Base-by-base conservation (phyloP, 1,139 yeast genomes). In the Diutina pseudorugosa region DNA sequence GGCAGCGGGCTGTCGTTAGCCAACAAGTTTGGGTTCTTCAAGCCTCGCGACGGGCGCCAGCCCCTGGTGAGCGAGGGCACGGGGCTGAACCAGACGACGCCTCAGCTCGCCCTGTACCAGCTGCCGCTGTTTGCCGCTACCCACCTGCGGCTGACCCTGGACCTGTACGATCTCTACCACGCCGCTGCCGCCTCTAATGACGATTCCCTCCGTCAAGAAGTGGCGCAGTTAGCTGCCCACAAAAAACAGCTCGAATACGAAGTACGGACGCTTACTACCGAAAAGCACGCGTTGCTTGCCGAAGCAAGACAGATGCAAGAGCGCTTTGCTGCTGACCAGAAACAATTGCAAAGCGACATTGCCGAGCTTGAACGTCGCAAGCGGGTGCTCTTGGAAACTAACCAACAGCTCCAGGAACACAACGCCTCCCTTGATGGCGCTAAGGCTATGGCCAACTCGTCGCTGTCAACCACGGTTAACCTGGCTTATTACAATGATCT, bases 21-120 rank as follows among this genome's bases (percentile, higher is more conserved):
- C 23, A 62, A 64, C 44, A 72, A 72, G 55, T 63, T 73, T 53
- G 66, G 64, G 21, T 60, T 73, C 33, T 72, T 73, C 60, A 69
- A 67, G 55, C 55, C 63, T n/a, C 67, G 67, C 5, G 78, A 73
- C 57, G 59, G 72, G 1, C 69, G 79, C 42, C 70, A 71, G 53
- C 71, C 66, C 2, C 49, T 47, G 49, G 23, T 47, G 16, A 36
- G 33, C 21, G 23, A 27, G 7, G 19, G 21, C 49, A 25, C 18
- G n/a, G 47, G 36, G 36, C 41, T 30, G 16, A 27, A 12, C 7
- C 23, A 20, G 2, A 36, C 23, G 9, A 47, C 40, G 16, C 49
- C 40, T 7, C 16, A 23, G 33, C 20, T 47, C 41, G 23, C 41
- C 7, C 33, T 8, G 36, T 27, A 16, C 49, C 40, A 27, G 25